These are phyloP conservation scores for Colletotrichum musae DNA, from an alignment of 2,329 filamentous ascomycete genomes.

Conservation along the genomic window DNA sequence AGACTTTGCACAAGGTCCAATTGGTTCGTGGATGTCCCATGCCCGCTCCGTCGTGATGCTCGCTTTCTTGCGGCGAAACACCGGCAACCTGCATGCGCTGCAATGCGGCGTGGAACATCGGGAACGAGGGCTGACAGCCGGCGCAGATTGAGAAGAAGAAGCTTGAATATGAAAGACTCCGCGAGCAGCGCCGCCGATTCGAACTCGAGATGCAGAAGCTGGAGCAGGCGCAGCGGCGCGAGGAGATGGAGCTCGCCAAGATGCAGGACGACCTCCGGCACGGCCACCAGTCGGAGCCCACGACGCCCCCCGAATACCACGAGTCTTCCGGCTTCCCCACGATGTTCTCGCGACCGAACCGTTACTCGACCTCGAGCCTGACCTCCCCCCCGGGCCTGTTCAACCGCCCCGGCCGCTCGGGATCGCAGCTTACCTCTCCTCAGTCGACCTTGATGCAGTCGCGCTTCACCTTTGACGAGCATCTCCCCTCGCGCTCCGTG, in stretches of 20 bases:
- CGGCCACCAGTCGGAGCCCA: slow-evolving; percentile 92
- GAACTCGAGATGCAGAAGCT: slow-evolving; percentile 93
- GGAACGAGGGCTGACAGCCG: slow-evolving; percentile 53
- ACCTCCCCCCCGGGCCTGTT: slow-evolving; percentile 84
- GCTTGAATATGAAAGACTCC: slow-evolving; percentile 90
- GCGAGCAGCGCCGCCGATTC: slow-evolving; percentile 89
- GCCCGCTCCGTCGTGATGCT: slow-evolving; percentile 1
- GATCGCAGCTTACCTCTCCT: slow-evolving; percentile 86
- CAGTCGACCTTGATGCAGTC: slow-evolving; percentile 74
- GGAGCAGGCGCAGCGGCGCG: slow-evolving; percentile 85
- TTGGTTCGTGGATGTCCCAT: slow-evolving; percentile 71
- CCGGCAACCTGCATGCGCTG: slow-evolving; percentile 3
- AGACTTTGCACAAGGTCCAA: slow-evolving; percentile 82
- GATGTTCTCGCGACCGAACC: slow-evolving; percentile 86
- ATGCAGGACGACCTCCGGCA: slow-evolving; percentile 84
- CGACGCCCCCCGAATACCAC: slow-evolving; percentile 93
- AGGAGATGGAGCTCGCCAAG: slow-evolving; percentile 87
- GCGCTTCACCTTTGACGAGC: slow-evolving; percentile 72
- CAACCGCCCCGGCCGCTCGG: slow-evolving; percentile 81
- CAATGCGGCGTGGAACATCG: not conserved
- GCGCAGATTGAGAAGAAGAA: slow-evolving; percentile 92
- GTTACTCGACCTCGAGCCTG: slow-evolving; percentile 91
- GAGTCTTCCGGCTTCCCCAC: slow-evolving; percentile 82
- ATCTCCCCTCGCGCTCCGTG: slow-evolving; percentile 85
- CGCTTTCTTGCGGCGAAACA: slow-evolving; percentile 2